Evolutionary conservation across 495 filamentous ascomycete genomes (phyloP), one percentile per base, ranked within the genome.

Genomic region (Penicillium egyptiacum): DNA sequence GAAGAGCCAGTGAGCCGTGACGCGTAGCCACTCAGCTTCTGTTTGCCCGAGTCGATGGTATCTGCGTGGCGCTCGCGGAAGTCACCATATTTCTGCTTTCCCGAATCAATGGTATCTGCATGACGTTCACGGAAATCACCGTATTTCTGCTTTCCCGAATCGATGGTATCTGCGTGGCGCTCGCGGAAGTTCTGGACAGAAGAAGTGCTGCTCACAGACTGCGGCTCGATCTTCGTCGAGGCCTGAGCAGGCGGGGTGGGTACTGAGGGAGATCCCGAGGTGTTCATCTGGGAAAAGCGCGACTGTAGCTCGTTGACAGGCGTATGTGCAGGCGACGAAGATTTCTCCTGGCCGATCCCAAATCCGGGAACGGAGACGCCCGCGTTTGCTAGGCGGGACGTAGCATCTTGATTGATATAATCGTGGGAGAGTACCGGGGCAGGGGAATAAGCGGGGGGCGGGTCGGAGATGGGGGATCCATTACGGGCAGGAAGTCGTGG

Each of bases 301-400:
- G 83, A 82, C 64, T 90, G 85, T 5, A 95, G 76, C 55, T 89
- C 85, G 59, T 79, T 81, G 5, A 90, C 63, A 39, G 84, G 82
- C 2, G 68, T 55, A n/a, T 58, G 39, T 14, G 48, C 35, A 2
- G 50, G 48, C 2, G 56, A 54, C 31, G 52, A 28, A 20, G 23
- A 65, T 46, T 49, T 53, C 23, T 53, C 59, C 50, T 53, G 59
- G 20, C 85, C 86, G 58, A 96, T 95, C 16, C 88, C 88, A 41
- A 96, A 77, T 0, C 81, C 89, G 1, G 93, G 90, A 3, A 97
- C 91, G 0, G 86, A 89, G 42, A 96, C 79, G 4, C 93, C 93
- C 6, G 92, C 87, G 52, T 84, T 81, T 17, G 86, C 81, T 7
- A 98, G 78, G 22, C 91, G 80, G 35, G 74, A 77, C 33, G 89